Percentiles rank a stretch among this genome's conserved stretches.
phyloP scores from a whole-genome alignment of 306 rosid species.

The Prunus mongolica region DNA sequence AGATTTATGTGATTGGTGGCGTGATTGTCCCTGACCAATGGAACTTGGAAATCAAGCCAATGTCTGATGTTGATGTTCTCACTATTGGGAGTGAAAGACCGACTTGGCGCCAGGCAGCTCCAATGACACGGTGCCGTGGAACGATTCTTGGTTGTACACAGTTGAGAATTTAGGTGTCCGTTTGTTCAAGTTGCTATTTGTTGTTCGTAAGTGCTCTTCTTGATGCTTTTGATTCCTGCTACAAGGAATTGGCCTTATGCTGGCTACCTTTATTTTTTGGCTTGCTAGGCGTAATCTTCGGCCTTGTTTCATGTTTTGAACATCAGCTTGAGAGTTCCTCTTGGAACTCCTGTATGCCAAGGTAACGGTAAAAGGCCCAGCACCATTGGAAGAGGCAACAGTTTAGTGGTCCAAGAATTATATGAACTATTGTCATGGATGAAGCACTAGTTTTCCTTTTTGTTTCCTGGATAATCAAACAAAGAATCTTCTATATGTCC shows the following conservation, averaged over 20 bases:
- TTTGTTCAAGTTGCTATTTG: slow-evolving; percentile 19
- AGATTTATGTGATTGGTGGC: slow-evolving; percentile 83
- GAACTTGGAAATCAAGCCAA: slow-evolving; percentile 76
- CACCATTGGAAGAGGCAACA: slow-evolving; percentile 22
- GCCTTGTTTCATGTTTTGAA: slow-evolving; percentile 25
- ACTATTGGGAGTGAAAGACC: slow-evolving; percentile 70
- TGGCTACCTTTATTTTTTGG: slow-evolving; percentile 37
- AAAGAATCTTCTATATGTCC: background rate
- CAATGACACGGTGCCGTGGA: slow-evolving; percentile 87
- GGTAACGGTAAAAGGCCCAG: slow-evolving; percentile 7
- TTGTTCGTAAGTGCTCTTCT: slow-evolving; percentile 24
- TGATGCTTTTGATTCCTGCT: background rate
- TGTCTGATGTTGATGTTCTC: slow-evolving; percentile 81
- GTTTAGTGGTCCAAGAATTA: slow-evolving; percentile 10
- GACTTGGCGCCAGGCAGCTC: slow-evolving; percentile 76
- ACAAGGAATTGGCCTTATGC: slow-evolving; percentile 29
- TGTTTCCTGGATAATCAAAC: background rate
- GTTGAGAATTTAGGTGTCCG: slow-evolving; percentile 64
- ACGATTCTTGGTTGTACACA: slow-evolving; percentile 83
- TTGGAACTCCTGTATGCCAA: slow-evolving; percentile 1
- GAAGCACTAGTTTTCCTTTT: slow-evolving; percentile 8
- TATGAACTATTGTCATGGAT: background rate
- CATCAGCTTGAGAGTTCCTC: slow-evolving; percentile 19
- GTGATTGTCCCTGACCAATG: slow-evolving; percentile 75
- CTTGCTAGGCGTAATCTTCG: slow-evolving; percentile 38